Percentiles rank a stretch among this genome's conserved stretches.
Evolutionary conservation across 768 basidiomycete species (phyloP).

Genomic region (Podaxis mareebaensis): DNA sequence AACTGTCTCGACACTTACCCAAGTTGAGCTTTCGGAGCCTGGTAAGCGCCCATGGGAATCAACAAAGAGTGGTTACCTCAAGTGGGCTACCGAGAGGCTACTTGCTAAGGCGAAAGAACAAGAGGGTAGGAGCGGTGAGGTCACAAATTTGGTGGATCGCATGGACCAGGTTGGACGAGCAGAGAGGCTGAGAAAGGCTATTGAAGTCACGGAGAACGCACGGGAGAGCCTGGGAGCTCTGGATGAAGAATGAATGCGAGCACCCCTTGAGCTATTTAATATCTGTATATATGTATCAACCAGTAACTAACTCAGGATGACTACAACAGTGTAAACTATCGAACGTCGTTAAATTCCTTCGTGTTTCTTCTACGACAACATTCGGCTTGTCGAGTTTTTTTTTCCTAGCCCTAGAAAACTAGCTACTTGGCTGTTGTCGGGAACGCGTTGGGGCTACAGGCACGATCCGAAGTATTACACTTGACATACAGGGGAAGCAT

Average conservation of each 20-base stretch:
- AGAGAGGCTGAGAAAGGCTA: slow-evolving; percentile 10
- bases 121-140: neutral
- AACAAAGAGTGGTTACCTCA: slow-evolving; percentile 15
- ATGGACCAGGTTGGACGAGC: slow-evolving; percentile 5
- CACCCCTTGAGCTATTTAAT: too few species aligned
- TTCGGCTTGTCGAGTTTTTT: too few species aligned
- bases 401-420: too few species aligned
- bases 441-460: too few species aligned
- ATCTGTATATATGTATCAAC: too few species aligned
- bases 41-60: slow-evolving; percentile 17
- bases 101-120: neutral
- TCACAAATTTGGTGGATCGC: neutral
- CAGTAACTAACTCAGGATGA: too few species aligned
- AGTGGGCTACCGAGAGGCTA: slow-evolving; percentile 11
- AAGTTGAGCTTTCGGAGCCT: slow-evolving; percentile 11
- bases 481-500: too few species aligned
- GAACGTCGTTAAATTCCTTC: too few species aligned
- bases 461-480: too few species aligned
- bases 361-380: too few species aligned
- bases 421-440: too few species aligned
- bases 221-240: slow-evolving; percentile 7
- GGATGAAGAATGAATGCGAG: neutral
- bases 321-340: too few species aligned
- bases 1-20: slow-evolving; percentile 9
- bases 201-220: slow-evolving; percentile 7